Conservation (phyloP, 2,329 filamentous ascomycete genomes). For the Talaromyces verruculosus region DNA sequence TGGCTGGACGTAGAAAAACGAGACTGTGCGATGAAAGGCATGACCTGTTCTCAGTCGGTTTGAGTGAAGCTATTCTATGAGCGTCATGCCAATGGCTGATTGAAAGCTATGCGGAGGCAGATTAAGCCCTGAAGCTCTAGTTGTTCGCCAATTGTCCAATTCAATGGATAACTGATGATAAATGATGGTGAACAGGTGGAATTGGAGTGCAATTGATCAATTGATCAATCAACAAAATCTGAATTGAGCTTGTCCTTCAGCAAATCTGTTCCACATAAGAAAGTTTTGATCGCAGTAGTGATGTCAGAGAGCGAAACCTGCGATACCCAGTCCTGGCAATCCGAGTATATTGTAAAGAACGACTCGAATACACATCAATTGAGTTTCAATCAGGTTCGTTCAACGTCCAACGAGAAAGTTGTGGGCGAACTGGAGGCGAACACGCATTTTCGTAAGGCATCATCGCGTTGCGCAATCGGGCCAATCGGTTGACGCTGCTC, state of each 20-base stretch:
- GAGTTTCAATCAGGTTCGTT: background rate
- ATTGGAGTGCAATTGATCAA: background rate
- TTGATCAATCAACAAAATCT: background rate
- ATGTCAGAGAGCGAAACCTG: background rate
- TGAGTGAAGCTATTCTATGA: background rate
- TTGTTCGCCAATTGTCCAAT: background rate
- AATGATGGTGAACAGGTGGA: background rate
- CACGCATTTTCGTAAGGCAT: slow-evolving; percentile 15
- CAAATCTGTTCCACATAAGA: background rate
- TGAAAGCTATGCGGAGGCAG: background rate
- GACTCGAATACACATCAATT: background rate
- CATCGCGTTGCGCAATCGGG: slow-evolving; percentile 12
- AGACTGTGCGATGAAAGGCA: background rate
- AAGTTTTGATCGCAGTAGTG: background rate
- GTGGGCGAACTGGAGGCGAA: slow-evolving; percentile 13
- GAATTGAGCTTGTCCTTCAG: background rate
- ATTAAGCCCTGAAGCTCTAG: background rate
- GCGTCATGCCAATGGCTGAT: background rate
- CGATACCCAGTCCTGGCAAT: background rate
- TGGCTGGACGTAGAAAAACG: background rate
- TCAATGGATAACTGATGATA: background rate
- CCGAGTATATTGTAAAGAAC: background rate
- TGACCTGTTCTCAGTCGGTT: background rate
- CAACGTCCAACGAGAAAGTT: background rate
- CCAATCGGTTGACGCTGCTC: background rate